Percentiles rank a stretch among this genome's conserved stretches.
phyloP scores from a whole-genome alignment of 2,329 filamentous ascomycete genomes.

The Zymoseptoria ardabiliae region DNA sequence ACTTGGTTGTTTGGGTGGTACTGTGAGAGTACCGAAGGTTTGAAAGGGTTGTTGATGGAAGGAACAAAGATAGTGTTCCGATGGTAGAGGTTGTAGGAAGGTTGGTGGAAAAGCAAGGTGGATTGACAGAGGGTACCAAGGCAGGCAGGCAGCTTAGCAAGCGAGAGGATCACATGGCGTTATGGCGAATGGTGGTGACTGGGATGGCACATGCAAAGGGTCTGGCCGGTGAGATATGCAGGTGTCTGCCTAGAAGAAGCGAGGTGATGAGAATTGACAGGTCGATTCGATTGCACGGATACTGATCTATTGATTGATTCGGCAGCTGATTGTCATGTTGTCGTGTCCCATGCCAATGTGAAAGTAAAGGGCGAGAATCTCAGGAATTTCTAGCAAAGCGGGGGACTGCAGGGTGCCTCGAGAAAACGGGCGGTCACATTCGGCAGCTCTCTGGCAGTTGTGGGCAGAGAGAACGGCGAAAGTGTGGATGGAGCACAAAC shows the following conservation, averaged over 20 bases:
- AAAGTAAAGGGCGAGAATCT: not conserved
- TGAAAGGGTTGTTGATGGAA: not conserved
- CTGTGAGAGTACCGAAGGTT: not conserved
- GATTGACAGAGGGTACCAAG: not conserved
- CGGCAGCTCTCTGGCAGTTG: not conserved
- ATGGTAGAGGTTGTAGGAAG: not conserved
- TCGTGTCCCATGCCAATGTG: not conserved
- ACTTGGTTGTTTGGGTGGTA: constrained; percentile 1
- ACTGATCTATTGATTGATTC: not conserved
- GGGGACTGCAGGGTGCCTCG: not conserved
- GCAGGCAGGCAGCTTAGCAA: not conserved
- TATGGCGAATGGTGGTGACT: not conserved
- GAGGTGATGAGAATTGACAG: not conserved
- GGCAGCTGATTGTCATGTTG: not conserved
- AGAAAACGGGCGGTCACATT: not conserved
- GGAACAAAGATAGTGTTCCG: not conserved
- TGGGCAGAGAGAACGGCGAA: not conserved
- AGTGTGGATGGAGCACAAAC: not conserved
- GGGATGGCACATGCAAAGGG: not conserved
- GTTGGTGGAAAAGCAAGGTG: not conserved
- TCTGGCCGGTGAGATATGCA: not conserved
- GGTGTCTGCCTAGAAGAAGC: not conserved
- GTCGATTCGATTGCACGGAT: not conserved
- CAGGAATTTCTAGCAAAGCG: not conserved
- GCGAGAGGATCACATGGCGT: not conserved